Conservation (phyloP, 805 yeast genomes). For the Tetrapisispora iriomotensis region DNA sequence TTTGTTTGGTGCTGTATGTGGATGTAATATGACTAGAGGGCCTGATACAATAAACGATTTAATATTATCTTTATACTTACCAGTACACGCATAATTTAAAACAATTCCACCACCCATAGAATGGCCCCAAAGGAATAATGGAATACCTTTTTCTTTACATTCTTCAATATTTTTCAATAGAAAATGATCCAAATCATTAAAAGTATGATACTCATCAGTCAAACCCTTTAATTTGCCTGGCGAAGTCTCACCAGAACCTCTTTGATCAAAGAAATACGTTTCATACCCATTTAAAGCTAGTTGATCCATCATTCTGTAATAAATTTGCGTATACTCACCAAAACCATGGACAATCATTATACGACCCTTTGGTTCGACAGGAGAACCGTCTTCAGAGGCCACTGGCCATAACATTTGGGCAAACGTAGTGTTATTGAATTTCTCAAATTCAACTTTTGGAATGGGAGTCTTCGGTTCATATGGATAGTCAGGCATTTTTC, state of each 20-base stretch:
- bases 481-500: slow-evolving; percentile 9
- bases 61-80: slow-evolving; percentile 39
- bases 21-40: slow-evolving; percentile 52
- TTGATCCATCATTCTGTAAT: slow-evolving; percentile 44
- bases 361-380: slow-evolving; percentile 36
- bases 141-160: slow-evolving; percentile 15
- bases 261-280: slow-evolving; percentile 58
- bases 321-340: slow-evolving; percentile 45
- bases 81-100: slow-evolving; percentile 51
- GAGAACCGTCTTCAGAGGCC: not conserved
- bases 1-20: slow-evolving; percentile 46
- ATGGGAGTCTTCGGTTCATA: slow-evolving; percentile 14
- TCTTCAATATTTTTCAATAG: slow-evolving; percentile 16
- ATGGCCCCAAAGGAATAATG: slow-evolving; percentile 50
- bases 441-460: slow-evolving; percentile 18
- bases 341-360: slow-evolving; percentile 63
- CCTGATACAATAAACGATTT: slow-evolving; percentile 43
- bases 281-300: slow-evolving; percentile 49
- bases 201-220: slow-evolving; percentile 47
- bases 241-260: slow-evolving; percentile 65
- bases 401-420: slow-evolving; percentile 24
- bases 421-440: slow-evolving; percentile 23
- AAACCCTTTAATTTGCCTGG: slow-evolving; percentile 44
- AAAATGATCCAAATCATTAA: slow-evolving; percentile 52
- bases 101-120: slow-evolving; percentile 78